phyloP scores from a whole-genome alignment of 2,329 filamentous ascomycete species.

The Aspergillus sp. region DNA sequence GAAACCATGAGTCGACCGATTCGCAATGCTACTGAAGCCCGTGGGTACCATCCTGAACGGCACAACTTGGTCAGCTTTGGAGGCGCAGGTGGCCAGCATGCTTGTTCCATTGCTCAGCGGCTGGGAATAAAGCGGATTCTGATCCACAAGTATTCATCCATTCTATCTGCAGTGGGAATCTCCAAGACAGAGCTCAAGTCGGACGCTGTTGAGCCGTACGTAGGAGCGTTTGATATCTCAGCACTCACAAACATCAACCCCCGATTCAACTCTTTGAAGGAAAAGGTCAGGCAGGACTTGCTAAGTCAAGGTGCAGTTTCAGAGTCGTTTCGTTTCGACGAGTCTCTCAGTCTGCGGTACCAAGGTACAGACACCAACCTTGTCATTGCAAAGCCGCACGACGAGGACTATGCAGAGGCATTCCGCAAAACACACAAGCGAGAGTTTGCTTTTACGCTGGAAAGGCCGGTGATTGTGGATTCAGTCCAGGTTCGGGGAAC shows the following conservation, averaged over 20 bases:
- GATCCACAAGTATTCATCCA: conserved; percentile 82
- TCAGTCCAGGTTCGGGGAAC: conserved; percentile 87
- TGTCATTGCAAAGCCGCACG: conserved; percentile 60
- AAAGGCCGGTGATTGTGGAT: conserved; percentile 82
- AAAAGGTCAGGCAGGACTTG: too few species aligned
- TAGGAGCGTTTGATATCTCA: too few species aligned
- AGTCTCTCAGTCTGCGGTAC: conserved; percentile 51
- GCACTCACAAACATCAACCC: too few species aligned
- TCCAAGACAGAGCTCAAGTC: too few species aligned
- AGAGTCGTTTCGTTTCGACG: conserved; percentile 22
- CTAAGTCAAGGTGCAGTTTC: background rate
- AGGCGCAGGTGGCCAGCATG: conserved; percentile 86
- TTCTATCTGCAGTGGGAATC: conserved; percentile 68
- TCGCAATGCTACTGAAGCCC: conserved; percentile 83
- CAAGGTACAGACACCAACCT: conserved; percentile 53
- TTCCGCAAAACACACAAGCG: conserved; percentile 85
- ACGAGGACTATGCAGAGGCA: conserved; percentile 77
- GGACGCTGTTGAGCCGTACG: too few species aligned
- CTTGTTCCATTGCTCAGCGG: conserved; percentile 82
- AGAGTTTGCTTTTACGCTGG: conserved; percentile 87
- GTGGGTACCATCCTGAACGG: conserved; percentile 83
- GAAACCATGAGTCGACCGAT: conserved; percentile 79
- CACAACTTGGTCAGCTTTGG: conserved; percentile 85
- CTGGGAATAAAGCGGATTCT: conserved; percentile 80
- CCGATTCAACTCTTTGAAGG: too few species aligned